phyloP scores from a whole-genome alignment of 306 rosid species.

The Corylus avellana region DNA sequence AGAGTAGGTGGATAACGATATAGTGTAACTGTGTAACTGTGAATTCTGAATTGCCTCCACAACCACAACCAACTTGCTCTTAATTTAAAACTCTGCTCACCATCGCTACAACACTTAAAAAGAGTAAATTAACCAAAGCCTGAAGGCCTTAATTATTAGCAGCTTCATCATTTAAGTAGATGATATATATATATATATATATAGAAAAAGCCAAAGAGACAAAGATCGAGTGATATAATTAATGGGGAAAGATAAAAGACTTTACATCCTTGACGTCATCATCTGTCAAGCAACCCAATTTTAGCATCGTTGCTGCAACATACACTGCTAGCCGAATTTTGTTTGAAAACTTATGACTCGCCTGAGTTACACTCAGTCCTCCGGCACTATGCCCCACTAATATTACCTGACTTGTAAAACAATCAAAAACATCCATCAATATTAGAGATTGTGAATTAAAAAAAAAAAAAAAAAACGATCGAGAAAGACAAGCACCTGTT shows the following conservation, averaged over 20 bases:
- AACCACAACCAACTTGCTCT: not conserved
- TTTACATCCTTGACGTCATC: constrained; percentile 67
- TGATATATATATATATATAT: not conserved
- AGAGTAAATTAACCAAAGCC: too few species aligned
- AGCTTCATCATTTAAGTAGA: too few species aligned
- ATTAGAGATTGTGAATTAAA: not conserved
- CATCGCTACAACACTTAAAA: constrained; percentile 26
- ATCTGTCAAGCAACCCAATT: constrained; percentile 53
- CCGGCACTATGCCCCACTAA: constrained; percentile 97
- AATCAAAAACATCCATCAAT: not conserved
- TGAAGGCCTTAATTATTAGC: too few species aligned
- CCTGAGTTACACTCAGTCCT: constrained; percentile 78
- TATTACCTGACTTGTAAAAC: constrained; percentile 46
- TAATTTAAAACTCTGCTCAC: constrained; percentile 2
- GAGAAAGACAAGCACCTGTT: constrained; percentile 52
- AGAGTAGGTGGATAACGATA: constrained; percentile 22
- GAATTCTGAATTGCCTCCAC: not conserved
- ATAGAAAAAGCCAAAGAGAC: not conserved
- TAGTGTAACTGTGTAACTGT: constrained; percentile 1
- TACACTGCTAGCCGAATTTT: constrained; percentile 72
- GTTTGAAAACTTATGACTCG: constrained; percentile 63
- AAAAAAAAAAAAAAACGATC: not conserved
- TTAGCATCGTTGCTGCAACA: constrained; percentile 91
- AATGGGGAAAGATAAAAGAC: too few species aligned
- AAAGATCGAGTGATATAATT: constrained; percentile 10